phyloP scores from a whole-genome alignment of 2,329 filamentous ascomycete genomes.

The Fusarium virguliforme region DNA sequence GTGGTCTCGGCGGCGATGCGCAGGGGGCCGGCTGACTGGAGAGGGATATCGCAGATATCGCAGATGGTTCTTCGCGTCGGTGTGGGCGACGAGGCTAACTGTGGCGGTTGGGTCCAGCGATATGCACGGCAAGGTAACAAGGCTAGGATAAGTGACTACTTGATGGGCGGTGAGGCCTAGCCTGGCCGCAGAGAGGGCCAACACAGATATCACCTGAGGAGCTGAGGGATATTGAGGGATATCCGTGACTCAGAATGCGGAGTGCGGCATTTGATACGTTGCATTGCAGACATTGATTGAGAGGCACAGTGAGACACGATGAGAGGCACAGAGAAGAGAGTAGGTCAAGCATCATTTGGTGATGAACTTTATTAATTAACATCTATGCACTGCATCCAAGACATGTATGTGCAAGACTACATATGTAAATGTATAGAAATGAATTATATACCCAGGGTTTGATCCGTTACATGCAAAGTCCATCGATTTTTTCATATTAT shows the following conservation, averaged over 20 bases:
- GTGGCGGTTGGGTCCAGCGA: neutral
- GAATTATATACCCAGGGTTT: constrained; percentile 45
- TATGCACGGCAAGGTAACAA: neutral
- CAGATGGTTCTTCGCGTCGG: neutral
- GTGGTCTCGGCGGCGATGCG: neutral
- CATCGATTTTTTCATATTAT: constrained; percentile 30
- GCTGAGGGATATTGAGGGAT: neutral
- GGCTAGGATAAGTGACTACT: neutral
- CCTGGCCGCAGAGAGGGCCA: constrained; percentile 1
- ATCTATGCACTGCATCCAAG: constrained; percentile 37
- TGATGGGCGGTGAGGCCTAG: neutral
- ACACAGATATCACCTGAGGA: constrained; percentile 2
- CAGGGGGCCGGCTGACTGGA: neutral
- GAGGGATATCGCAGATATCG: neutral
- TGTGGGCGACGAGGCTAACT: neutral
- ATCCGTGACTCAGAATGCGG: neutral
- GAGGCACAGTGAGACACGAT: neutral
- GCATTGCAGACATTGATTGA: neutral
- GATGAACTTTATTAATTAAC: constrained; percentile 38
- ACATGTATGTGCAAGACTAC: constrained; percentile 38
- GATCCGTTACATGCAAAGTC: constrained; percentile 30
- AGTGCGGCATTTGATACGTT: neutral
- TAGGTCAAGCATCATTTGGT: constrained; percentile 1
- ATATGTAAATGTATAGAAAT: constrained; percentile 28
- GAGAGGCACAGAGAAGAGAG: neutral